Evolutionary conservation across 805 yeast species (phyloP).

Genomic region (Maudiozyma bulderi): DNA sequence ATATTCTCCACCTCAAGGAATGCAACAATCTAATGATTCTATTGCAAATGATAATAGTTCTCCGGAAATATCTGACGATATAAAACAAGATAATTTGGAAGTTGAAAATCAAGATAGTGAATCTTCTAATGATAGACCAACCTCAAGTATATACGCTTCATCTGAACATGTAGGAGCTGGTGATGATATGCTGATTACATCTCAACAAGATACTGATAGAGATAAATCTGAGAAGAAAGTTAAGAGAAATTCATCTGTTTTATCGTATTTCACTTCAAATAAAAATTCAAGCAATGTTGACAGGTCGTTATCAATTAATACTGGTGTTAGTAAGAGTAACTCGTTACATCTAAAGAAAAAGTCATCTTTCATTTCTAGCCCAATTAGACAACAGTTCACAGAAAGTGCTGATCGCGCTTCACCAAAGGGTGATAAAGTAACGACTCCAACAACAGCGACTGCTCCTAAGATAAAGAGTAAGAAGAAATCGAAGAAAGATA

Average conservation of each 20-base stretch:
- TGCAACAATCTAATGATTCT: neutral
- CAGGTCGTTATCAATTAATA: slow-evolving; percentile 2
- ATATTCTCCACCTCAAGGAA: neutral
- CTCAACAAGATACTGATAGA: neutral
- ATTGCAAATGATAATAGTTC: neutral
- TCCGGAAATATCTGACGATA: neutral
- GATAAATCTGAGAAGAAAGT: slow-evolving; percentile 26
- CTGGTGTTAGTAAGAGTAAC: slow-evolving; percentile 3
- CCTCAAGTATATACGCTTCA: slow-evolving; percentile 33
- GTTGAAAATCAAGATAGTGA: neutral
- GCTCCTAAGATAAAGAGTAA: neutral
- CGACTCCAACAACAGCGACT: neutral
- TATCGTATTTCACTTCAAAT: slow-evolving; percentile 35
- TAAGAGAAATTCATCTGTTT: slow-evolving; percentile 51
- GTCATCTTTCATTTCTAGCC: slow-evolving; percentile 17
- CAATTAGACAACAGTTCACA: slow-evolving; percentile 16
- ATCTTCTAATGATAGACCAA: slow-evolving; percentile 27
- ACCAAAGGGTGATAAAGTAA: slow-evolving; percentile 9
- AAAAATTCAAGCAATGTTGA: slow-evolving; percentile 10
- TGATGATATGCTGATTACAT: neutral
- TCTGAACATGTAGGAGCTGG: slow-evolving; percentile 4
- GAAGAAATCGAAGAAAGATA: slow-evolving; percentile 11
- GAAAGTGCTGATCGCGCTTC: slow-evolving; percentile 14
- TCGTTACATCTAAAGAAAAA: slow-evolving; percentile 8
- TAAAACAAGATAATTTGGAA: neutral